These are phyloP conservation scores for Chlamydomonas schloesseri DNA, from an alignment of 139 green algal genomes.

Conservation along the genomic window DNA sequence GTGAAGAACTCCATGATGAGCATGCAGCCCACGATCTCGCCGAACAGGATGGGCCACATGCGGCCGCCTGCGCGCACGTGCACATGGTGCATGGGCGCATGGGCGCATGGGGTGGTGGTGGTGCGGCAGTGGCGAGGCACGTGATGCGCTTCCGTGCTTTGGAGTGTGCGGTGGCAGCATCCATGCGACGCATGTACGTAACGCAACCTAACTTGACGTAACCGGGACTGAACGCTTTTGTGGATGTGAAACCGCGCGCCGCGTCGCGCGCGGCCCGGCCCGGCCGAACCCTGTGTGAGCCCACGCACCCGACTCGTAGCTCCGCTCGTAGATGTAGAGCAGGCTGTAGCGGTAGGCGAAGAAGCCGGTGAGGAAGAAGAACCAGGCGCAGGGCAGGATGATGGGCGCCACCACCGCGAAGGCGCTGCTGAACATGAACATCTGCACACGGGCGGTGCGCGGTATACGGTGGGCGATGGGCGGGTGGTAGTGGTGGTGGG, in stretches of 20 bases:
- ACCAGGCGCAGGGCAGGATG: background rate
- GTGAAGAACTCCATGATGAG: conserved; percentile 7
- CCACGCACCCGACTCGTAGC: conserved; percentile 24
- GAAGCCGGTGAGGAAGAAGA: conserved; percentile 8
- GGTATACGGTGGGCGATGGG: too few species aligned
- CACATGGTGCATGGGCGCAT: too few species aligned
- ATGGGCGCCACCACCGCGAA: conserved; percentile 11
- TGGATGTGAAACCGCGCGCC: too few species aligned
- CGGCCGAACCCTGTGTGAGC: too few species aligned
- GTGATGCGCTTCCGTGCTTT: background rate
- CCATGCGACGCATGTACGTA: too few species aligned
- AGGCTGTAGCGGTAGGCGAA: background rate
- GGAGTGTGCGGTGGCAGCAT: too few species aligned
- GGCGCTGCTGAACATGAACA: background rate
- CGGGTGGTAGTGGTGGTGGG: too few species aligned
- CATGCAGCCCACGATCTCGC: background rate
- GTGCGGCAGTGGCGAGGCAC: background rate
- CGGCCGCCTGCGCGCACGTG: background rate
- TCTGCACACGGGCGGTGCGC: background rate
- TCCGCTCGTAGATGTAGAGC: conserved; percentile 20
- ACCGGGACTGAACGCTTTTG: too few species aligned
- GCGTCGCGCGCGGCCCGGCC: too few species aligned
- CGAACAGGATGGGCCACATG: background rate
- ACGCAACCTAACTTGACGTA: too few species aligned
- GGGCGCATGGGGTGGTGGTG: too few species aligned